Conservation (phyloP, 164 flowering plant species). For the Stephania cephalantha region DNA sequence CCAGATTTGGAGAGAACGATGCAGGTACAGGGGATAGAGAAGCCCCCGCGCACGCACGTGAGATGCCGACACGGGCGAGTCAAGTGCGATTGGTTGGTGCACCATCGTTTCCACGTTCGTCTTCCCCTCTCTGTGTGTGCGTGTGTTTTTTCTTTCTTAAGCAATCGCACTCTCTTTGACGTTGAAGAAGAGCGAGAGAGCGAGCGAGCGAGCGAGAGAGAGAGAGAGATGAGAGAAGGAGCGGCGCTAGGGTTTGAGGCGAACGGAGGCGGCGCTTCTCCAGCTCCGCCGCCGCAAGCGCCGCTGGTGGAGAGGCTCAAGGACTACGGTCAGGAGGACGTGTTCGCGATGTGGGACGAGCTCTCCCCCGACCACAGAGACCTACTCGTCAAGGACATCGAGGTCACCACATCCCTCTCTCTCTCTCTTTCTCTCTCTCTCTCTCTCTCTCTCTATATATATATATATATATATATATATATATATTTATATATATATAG, state of each 20-base stretch:
- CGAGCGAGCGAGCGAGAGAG: not conserved
- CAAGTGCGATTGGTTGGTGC: not conserved
- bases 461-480: no score
- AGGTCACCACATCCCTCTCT: constrained; percentile 30
- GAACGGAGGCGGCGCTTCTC: constrained; percentile 1
- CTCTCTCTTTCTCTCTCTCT: not conserved
- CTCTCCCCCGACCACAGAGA: constrained; percentile 72
- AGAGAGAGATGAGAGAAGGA: constrained; percentile 20
- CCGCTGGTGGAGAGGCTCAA: constrained; percentile 84
- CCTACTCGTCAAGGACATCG: constrained; percentile 74
- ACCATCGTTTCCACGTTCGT: not conserved
- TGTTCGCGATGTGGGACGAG: constrained; percentile 92
- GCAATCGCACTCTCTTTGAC: not conserved
- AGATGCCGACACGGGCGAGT: not conserved
- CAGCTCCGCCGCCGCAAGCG: constrained; percentile 52
- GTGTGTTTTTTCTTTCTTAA: not conserved
- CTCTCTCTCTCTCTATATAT: no score
- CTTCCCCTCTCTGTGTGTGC: not conserved
- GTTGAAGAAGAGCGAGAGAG: no score
- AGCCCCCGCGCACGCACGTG: not conserved
- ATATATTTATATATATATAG: not conserved
- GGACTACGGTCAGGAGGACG: constrained; percentile 93
- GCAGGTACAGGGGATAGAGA: not conserved
- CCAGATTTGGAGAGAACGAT: not conserved
- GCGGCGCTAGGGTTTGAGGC: constrained; percentile 6